Evolutionary conservation across 1,284 basidiomycete genomes (phyloP), one percentile per base, ranked within the genome.

Genomic region (Leccinum fallax): DNA sequence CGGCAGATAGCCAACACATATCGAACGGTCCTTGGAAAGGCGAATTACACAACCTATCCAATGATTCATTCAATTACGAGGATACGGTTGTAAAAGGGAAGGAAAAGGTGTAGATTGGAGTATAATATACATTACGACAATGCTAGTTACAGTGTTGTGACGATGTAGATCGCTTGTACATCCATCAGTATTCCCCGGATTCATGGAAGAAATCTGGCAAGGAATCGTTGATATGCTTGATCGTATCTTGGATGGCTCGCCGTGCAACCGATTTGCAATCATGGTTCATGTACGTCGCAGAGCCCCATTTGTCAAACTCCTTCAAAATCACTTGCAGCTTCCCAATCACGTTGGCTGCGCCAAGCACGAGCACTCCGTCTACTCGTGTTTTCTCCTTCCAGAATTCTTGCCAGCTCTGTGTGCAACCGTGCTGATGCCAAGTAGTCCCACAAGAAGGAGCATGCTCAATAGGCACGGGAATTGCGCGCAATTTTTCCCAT

Each of bases 241-340:
- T 78, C 61, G 79, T 76, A 55, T 84, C 85, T 48, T 74, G 72
- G 49, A 90, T 83, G 57, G 79, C 79, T 66, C 80, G 80, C 70
- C 81, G 81, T 30, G 87, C 87, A 24, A 76, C 73, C 67, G 78
- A 72, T 67, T 85, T 80, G 75, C 88, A 90, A 60, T 89, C 88
- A 61, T 83, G 84, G 66, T 90, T 87, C 88, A 90, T 90, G 69
- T 89, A 88, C 19, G 85, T 85, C 63, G 85, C 85, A 62, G 81
- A 83, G 3, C 87, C 87, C 83, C 85, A 86, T 57, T 83, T 77
- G 60, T 88, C 88, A 63, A 86, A 86, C 62, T 89, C 87, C 67
- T 77, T 85, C 67, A 83, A 75, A 26, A 90, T 79, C 58, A 82
- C 78, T 67, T 76, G 82, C 66, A 90, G 69, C 61, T 85, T 79